These are phyloP conservation scores for Tetracladium marchalianum DNA, from an alignment of 495 filamentous ascomycete species.

Conservation along the genomic window DNA sequence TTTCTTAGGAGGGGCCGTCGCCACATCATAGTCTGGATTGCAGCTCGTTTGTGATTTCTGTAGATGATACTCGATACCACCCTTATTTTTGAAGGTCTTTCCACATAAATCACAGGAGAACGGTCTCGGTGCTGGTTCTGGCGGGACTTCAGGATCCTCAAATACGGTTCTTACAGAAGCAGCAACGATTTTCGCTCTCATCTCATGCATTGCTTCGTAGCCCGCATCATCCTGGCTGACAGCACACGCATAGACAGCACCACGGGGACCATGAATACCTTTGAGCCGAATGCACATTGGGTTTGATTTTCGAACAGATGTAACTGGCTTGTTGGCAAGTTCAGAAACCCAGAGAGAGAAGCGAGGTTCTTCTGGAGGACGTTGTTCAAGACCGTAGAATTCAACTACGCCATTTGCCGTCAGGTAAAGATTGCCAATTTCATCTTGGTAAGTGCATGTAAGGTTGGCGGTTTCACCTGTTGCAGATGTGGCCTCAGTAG, in stretches of 20 bases:
- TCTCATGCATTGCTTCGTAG: not conserved
- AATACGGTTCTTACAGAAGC: slow-evolving; percentile 1
- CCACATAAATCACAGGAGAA: slow-evolving; percentile 38
- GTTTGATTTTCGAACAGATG: slow-evolving; percentile 8
- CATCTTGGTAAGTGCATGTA: slow-evolving; percentile 1
- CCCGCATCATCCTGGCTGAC: not conserved
- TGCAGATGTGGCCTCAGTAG: slow-evolving; percentile 2
- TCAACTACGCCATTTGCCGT: slow-evolving; percentile 3
- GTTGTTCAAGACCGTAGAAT: slow-evolving; percentile 2
- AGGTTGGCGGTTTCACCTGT: slow-evolving; percentile 1
- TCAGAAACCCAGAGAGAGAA: slow-evolving; percentile 3
- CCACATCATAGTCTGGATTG: slow-evolving; percentile 36
- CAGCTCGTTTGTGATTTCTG: slow-evolving; percentile 36
- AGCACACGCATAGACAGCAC: slow-evolving; percentile 1
- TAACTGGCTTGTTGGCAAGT: slow-evolving; percentile 7
- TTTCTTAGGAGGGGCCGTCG: slow-evolving; percentile 12
- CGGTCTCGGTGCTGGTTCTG: slow-evolving; percentile 12
- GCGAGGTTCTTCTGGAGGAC: slow-evolving; percentile 1
- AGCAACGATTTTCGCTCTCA: slow-evolving; percentile 14
- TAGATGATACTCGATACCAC: slow-evolving; percentile 42
- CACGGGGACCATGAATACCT: too few species aligned
- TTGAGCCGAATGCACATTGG: slow-evolving; percentile 17
- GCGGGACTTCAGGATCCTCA: not conserved
- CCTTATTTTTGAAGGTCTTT: slow-evolving; percentile 38
- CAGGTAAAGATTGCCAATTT: slow-evolving; percentile 12